These are phyloP conservation scores for Fistulinella staudtii DNA, from an alignment of 1,284 basidiomycete species.

Conservation along the genomic window DNA sequence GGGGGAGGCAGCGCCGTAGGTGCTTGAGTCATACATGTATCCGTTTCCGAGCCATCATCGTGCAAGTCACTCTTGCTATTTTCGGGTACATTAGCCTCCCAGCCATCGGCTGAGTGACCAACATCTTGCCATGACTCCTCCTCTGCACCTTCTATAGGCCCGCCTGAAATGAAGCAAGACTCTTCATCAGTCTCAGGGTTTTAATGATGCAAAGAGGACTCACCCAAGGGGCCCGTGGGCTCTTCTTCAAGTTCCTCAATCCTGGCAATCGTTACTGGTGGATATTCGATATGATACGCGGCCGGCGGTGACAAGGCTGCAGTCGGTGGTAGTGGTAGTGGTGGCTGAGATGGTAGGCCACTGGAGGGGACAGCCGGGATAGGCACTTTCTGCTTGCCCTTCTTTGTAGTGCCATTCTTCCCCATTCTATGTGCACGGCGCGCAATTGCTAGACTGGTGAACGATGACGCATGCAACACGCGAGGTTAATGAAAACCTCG, in stretches of 20 bases:
- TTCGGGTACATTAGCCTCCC: conserved; percentile 21
- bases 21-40: conserved; percentile 9
- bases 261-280: conserved; percentile 16
- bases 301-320: conserved; percentile 25
- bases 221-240: conserved; percentile 21
- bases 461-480: conserved; percentile 28
- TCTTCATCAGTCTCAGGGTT: conserved; percentile 11
- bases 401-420: conserved; percentile 30
- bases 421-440: conserved; percentile 24
- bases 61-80: conserved; percentile 25
- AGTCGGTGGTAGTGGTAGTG: conserved; percentile 11
- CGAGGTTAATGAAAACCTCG: conserved; percentile 30
- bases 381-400: conserved; percentile 36
- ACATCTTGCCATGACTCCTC: conserved; percentile 31
- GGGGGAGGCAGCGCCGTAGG: conserved; percentile 19
- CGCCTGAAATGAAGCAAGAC: conserved; percentile 14
- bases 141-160: conserved; percentile 12
- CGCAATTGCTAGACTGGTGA: conserved; percentile 19
- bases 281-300: conserved; percentile 27
- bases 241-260: conserved; percentile 32
- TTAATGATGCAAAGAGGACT: conserved; percentile 5
- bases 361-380: conserved; percentile 4
- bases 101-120: conserved; percentile 20
- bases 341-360: conserved; percentile 10
- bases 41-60: conserved; percentile 20